Base-by-base conservation (phyloP, 352 stramenopile genomes). In the Phytophthora crassamura region DNA sequence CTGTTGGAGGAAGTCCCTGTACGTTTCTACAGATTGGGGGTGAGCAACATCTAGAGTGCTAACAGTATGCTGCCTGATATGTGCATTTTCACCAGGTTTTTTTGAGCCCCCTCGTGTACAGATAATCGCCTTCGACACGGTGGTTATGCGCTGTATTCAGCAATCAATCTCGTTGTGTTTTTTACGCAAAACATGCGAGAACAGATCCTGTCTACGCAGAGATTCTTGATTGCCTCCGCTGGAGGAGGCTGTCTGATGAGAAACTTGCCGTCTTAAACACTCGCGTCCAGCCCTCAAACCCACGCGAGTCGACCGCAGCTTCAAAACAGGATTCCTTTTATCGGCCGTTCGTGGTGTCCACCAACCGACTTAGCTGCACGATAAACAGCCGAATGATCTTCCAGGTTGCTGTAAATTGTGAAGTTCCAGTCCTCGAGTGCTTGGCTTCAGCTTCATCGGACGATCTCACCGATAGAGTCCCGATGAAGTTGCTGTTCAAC, bases 101-200 rank as follows among this genome's bases (percentile, higher is more conserved):
- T 41, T 32, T 10, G 20, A 16, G 5, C 22, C 8, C 43, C 43
- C 20, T 4, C n/a, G 0, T 30, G 12, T 12, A 49, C 32, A 7
- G 35, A 32, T 25, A 53, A 49, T 22, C 14, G 20, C 0, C 30
- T 50, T 0, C 43, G 41, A 0, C 57, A 64, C 16, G 56, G 51
- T 16, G 70, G 61, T 2, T 75, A 57, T 14, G 16, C 4, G 0
- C 2, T 71, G 0, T 79, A 79, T 38, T 10, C 28, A 4, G 12
- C 40, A 0, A 64, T 73, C 34, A 73, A 73, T 15, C 55, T 68
- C 20, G 65, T 73, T 0, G 65, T 73, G 0, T 73, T 73, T 41
- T 11, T 73, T 1, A 69, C 54, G 0, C 32, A 65, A n/a, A 74
- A 74, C 18, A 69, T 74, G 65, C 14, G n/a, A n/a, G n/a, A n/a